These are phyloP conservation scores for Plasmodium gaboni DNA, from an alignment of 169 alveolate species.

Conservation along the genomic window DNA sequence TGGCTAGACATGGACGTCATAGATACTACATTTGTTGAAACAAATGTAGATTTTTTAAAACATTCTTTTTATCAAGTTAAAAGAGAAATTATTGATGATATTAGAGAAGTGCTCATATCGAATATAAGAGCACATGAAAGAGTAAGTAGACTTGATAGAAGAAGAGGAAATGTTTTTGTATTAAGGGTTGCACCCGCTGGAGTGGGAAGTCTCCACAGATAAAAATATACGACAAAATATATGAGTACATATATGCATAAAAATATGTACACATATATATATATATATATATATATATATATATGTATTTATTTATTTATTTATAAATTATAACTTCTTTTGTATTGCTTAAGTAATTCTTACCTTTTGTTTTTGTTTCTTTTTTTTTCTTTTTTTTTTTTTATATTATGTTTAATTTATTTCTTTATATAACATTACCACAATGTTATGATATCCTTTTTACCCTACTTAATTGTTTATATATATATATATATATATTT, in stretches of 20 bases:
- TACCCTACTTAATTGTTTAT: too few species aligned
- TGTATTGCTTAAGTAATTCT: neutral
- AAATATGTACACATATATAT: neutral
- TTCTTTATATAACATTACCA: too few species aligned
- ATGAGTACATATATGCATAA: neutral
- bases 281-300: neutral
- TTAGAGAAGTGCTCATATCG: slow-evolving; percentile 88
- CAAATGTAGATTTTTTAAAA: slow-evolving; percentile 88
- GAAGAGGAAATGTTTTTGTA: slow-evolving; percentile 92
- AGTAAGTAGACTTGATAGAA: slow-evolving; percentile 88
- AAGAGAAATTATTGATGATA: slow-evolving; percentile 91
- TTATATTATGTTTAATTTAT: too few species aligned
- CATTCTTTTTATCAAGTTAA: slow-evolving; percentile 91
- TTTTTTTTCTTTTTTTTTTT: neutral
- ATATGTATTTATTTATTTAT: neutral
- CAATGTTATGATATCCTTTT: too few species aligned
- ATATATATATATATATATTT: neutral
- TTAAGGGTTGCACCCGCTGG: slow-evolving; percentile 89
- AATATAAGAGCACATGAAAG: slow-evolving; percentile 90
- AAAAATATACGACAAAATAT: neutral
- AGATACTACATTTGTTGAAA: slow-evolving; percentile 91
- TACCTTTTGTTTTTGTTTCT: slow-evolving; percentile 1
- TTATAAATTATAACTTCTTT: neutral
- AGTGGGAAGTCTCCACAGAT: slow-evolving; percentile 75
- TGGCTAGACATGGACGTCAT: slow-evolving; percentile 93